Percentiles rank a stretch among this genome's conserved stretches.
phyloP scores from a whole-genome alignment of 345 rosid species.

The Melaleuca quinquenervia region DNA sequence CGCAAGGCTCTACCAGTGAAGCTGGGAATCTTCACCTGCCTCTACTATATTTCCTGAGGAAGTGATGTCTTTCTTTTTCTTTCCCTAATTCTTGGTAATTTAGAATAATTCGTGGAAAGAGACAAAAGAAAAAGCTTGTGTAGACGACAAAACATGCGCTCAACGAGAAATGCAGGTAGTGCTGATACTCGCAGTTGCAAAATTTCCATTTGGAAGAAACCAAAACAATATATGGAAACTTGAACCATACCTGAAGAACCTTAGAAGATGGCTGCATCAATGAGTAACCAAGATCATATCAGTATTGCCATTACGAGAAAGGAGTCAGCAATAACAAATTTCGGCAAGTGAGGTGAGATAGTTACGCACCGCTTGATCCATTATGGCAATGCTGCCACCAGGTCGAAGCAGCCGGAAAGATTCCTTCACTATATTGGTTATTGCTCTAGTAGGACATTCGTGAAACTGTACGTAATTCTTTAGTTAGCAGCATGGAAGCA shows the following conservation, averaged over 20 bases:
- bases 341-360: neutral
- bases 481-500: neutral
- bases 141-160: neutral
- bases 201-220: neutral
- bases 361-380: conserved; percentile 37
- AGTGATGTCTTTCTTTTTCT: neutral
- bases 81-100: neutral
- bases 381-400: conserved; percentile 44
- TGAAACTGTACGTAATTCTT: conserved; percentile 28
- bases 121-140: neutral
- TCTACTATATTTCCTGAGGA: neutral
- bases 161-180: neutral
- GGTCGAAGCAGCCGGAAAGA: conserved; percentile 40
- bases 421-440: conserved; percentile 27
- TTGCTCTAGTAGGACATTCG: conserved; percentile 56
- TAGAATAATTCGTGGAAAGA: neutral
- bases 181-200: neutral
- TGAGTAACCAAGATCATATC: neutral
- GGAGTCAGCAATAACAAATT: neutral
- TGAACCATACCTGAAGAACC: conserved; percentile 41
- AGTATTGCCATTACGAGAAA: neutral
- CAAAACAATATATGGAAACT: neutral
- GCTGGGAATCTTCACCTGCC: neutral
- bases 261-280: conserved; percentile 47
- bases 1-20: neutral